Evolutionary conservation across 306 rosid genomes (phyloP), one percentile per base, ranked within the genome.

Genomic region (Begonia masoniana): DNA sequence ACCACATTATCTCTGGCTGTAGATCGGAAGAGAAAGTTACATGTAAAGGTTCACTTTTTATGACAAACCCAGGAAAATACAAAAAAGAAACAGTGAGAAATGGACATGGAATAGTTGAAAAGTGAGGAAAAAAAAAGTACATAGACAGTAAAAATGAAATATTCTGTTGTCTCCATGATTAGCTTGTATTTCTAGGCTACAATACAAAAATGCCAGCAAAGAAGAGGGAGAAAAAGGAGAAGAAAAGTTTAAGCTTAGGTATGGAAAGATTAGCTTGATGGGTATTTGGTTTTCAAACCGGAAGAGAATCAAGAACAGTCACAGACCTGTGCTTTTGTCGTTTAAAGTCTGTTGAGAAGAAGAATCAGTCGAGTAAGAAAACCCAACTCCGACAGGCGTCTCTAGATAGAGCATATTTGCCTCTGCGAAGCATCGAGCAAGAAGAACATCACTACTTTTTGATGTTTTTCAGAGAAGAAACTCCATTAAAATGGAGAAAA

Each of bases 381-480:
- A 78, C 39, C 83, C 81, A 61, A 78, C 81, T 56, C 81, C 84
- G 15, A 78, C 56, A 16, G 84, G 84, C 15, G 78, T 65, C 71
- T 78, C 84, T 69, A 78, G 53, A 64, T 71, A 78, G 43, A 78
- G 57, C 81, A 78, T 79, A 60, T 79, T 78, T 52, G 83, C 83
- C 61, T 78, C 83, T 78, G 67, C 66, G 58, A 41, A 63, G 41
- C 47, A 41, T 48, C 15, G 7, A 60, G 21, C 41, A 41, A 4
- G 21, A 35, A 48, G 4, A 24, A 16, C 9, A 52, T 41, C 14
- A 52, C 23, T 10, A 61, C 12, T 12, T 15, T 35, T 1, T 31
- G 51, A 26, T 14, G 4, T 8, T 17, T 21, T 47, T 11, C 23
- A 15, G 23, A 57, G 46, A 7, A 12, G 51, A 12, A 46, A 4